Evolutionary conservation across 2,329 filamentous ascomycete species (phyloP), one percentile per base, ranked within the genome.

Genomic region (Trichoderma brevicompactum): DNA sequence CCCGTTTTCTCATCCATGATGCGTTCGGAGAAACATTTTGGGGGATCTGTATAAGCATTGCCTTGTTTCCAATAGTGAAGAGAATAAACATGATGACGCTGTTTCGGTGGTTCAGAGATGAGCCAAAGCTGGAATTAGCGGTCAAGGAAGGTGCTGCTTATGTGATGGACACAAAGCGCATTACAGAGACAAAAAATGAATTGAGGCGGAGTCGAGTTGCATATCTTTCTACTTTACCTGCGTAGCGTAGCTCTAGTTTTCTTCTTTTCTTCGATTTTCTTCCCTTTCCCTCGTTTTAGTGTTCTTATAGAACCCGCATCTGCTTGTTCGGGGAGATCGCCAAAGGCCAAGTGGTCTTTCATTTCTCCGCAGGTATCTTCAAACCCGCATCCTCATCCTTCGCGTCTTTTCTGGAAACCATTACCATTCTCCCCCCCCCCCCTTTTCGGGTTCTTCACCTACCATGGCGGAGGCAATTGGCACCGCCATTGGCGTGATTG

Each of bases 401-500:
- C 32, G 12, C 32, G 15, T 38, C 32, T 19, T 54, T 19, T 44
- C 43, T 28, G 17, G 17, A 28, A 19, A 8, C 23, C 23, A 28
- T 28, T 5, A 5, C 23, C 23, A 5, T 28, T 28, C 34, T 1
- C 10, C 13, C 34, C 32, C 36, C 41, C 34, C 1, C 10, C 13
- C 34, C 32, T 17, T 28, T 10, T 36, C 23, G 23, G 23, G n/a
- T 40, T 10, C 34, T 15, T 15, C 32, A 13, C 5, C 17, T 54
- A 53, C 43, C 59, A 74, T 72, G 67, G 77, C 76, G 64, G 80
- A 82, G 72, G 70, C 76, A 36, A 67, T 81, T 13, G 79, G 79
- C 64, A 79, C 79, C 41, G 77, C 78, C 13, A 72, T 82, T 32
- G 79, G 77, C 65, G 79, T 79, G 1, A 77, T 81, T 12, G 80